These are phyloP conservation scores for Cyathus pygmaeus DNA, from an alignment of 1,284 basidiomycete species.

Conservation along the genomic window DNA sequence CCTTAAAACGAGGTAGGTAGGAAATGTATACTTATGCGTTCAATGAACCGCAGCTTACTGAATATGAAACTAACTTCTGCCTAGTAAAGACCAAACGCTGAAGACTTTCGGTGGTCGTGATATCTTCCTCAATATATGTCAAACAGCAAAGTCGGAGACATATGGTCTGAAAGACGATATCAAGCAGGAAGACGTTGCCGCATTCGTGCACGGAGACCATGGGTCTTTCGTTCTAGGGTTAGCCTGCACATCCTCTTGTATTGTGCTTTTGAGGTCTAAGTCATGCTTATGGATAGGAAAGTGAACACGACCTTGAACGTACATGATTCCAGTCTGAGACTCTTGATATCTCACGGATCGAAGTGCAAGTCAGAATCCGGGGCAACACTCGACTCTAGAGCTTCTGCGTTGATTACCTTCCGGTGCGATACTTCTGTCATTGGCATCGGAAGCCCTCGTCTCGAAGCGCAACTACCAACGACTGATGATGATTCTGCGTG, in stretches of 20 bases:
- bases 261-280: not conserved
- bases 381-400: constrained; percentile 53
- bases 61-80: constrained; percentile 6
- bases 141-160: constrained; percentile 60
- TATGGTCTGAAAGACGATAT: constrained; percentile 64
- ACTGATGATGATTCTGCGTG: constrained; percentile 69
- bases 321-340: constrained; percentile 53
- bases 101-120: constrained; percentile 56
- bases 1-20: constrained; percentile 61
- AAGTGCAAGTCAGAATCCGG: constrained; percentile 59
- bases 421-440: constrained; percentile 64
- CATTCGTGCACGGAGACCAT: constrained; percentile 66
- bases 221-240: constrained; percentile 81
- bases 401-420: constrained; percentile 72
- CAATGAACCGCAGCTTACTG: too few species aligned
- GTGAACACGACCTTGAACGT: constrained; percentile 69
- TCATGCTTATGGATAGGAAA: constrained; percentile 48
- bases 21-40: too few species aligned
- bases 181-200: constrained; percentile 63
- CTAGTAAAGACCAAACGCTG: constrained; percentile 72
- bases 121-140: constrained; percentile 72
- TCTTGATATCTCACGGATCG: constrained; percentile 69
- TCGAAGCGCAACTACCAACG: constrained; percentile 69
- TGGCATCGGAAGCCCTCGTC: constrained; percentile 63
- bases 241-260: constrained; percentile 33